Base-by-base conservation (phyloP, 2,329 filamentous ascomycete species). In the Moelleriella libera region DNA sequence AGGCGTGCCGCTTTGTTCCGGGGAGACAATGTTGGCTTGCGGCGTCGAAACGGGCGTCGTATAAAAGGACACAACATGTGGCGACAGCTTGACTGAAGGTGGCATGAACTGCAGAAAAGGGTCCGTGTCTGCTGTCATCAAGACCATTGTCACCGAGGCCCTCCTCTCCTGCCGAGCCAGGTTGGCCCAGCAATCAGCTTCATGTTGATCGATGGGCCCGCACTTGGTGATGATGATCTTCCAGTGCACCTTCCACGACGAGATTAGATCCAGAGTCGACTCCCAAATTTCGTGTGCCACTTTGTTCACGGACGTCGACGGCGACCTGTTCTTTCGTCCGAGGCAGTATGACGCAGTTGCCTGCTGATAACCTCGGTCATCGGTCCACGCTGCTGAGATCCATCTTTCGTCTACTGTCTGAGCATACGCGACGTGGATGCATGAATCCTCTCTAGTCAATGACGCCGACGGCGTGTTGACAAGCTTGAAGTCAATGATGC, bases 371-470 rank as follows among this genome's bases (percentile, higher is more conserved):
- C 87, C 87, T 30, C 76, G 76, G 54, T 80, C 86, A 58, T 94
- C 85, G 1, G 82, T 86, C 87, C 87, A 94, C 0, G 83, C 83
- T 5, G 80, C 83, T 10, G 82, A 83, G 39, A 92, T 67, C 88
- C 88, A 94, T 7, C 81, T 71, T 21, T 83, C 78, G 59, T 90
- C 85, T 9, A 82, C 70, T 57, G 85, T 89, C 48, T 81, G 74
- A 2, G 83, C 78, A 57, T 94, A 94, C 1, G 83, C 85, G 43
- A 94, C 68, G 60, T 94, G 87, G 31, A 94, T 78, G 57, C 83
- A 83, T 0, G 80, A 85, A 53, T 88, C 87, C 59, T 92, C 86
- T 48, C 83, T 78, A 47, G 92, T 69, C 5, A 90, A 67, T 14
- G 87, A 85, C 14, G 79, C 75, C 0, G 85, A 86, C 2, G 85